Conservation (phyloP, 2,329 filamentous ascomycete species). For the Dothideomycetidae sp. region DNA sequence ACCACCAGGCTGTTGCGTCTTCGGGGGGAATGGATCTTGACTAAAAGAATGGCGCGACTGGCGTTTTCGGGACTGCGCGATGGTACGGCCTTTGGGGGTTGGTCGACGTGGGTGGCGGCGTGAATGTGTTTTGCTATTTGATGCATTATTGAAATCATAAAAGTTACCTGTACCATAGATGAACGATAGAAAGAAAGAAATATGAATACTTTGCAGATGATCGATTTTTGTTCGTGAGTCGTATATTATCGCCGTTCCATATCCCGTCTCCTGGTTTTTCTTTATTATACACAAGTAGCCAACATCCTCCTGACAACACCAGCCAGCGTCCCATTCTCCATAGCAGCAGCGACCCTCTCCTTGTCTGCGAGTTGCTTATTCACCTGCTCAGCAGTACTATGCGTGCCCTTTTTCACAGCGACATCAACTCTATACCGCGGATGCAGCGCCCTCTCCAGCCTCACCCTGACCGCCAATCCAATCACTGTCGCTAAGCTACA, state of each 20-base stretch:
- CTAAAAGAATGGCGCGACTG: background rate
- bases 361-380: conserved; percentile 33
- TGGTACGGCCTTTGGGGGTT: too few species aligned
- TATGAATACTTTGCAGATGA: conserved; percentile 5
- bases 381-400: conserved; percentile 85
- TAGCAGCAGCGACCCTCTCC: conserved; percentile 48
- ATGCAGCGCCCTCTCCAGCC: conserved; percentile 79
- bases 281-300: conserved; percentile 22
- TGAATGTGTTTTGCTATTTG: too few species aligned
- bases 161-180: too few species aligned
- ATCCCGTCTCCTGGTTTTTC: background rate
- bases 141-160: too few species aligned
- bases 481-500: conserved; percentile 95
- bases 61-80: too few species aligned
- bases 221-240: too few species aligned
- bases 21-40: conserved; percentile 8
- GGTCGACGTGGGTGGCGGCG: too few species aligned
- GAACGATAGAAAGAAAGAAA: conserved; percentile 3
- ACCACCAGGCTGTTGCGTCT: background rate
- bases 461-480: conserved; percentile 78
- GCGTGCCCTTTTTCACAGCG: conserved; percentile 88
- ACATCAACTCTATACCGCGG: conserved; percentile 88
- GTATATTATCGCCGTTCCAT: background rate
- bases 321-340: conserved; percentile 52
- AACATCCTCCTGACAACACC: conserved; percentile 58